Base-by-base conservation (phyloP, 2,329 filamentous ascomycete genomes). In the Thermoascus crustaceus region DNA sequence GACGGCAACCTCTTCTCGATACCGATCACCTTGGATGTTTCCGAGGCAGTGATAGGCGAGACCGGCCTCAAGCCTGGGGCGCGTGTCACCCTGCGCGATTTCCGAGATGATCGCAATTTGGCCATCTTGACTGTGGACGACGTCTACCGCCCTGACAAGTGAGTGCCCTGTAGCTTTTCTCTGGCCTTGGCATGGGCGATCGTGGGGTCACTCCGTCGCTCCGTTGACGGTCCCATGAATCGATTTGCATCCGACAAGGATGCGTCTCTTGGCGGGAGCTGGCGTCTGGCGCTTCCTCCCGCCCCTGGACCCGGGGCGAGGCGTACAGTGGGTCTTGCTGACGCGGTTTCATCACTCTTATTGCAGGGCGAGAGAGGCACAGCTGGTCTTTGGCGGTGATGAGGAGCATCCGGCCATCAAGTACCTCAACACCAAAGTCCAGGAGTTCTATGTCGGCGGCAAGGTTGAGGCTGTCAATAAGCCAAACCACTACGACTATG, bases 401-500 rank as follows among this genome's bases (percentile, higher is more conserved):
- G 81, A 85, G 50, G 83, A 85, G 51, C 88, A 95, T 69, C 91
- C 91, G 26, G 91, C 91, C 42, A 76, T 96, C 64, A 85, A 83
- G 67, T 91, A 93, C 70, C 79, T 98, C 44, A 81, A 82, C 71
- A 75, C 79, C 55, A 81, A 78, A 23, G 81, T 83, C 43, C 72
- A 85, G 54, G 87, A 94, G 42, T 93, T 80, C 65, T 96, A 96
- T 66, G 76, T 98, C 44, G 91, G 91, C 59, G 91, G 91, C 61
- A 95, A 93, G 77, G 70, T 98, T 46, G 85, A 96, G 61, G 91
- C 91, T 43, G 80, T 98, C 61, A 89, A 89, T 75, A 83, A 86
- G 51, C 76, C 94, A 42, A 87, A 93, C 71, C 91, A 98, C 75
- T 98, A 98, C 72, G 91, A 98, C 71, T 96, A 96, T 71, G 85